phyloP scores from a whole-genome alignment of 2,329 filamentous ascomycete species.

The Trichoderma oligosporum region DNA sequence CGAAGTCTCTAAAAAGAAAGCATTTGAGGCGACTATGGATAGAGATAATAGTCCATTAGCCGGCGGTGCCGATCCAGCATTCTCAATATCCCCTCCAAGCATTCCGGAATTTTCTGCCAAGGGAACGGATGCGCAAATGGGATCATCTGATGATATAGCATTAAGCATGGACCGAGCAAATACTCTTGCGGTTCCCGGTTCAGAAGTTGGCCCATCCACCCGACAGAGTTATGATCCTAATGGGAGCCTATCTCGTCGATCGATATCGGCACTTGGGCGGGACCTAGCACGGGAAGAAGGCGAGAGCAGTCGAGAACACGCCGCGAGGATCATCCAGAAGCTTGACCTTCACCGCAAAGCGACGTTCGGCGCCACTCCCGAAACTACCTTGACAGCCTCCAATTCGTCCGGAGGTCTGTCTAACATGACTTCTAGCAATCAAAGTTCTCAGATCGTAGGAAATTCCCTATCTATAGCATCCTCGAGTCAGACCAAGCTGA shows the following conservation, averaged over 20 bases:
- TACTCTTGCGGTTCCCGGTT: conserved; percentile 60
- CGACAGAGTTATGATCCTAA: conserved; percentile 72
- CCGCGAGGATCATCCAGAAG: conserved; percentile 86
- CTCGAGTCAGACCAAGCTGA: conserved; percentile 29
- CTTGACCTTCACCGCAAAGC: conserved; percentile 83
- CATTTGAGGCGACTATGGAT: conserved; percentile 69
- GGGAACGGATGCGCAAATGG: conserved; percentile 61
- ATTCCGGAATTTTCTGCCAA: conserved; percentile 89
- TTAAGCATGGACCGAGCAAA: conserved; percentile 59
- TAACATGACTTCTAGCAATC: conserved; percentile 75
- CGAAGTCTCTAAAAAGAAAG: conserved; percentile 88
- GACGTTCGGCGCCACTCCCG: conserved; percentile 49
- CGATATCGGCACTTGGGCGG: conserved; percentile 50
- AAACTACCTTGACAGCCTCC: conserved; percentile 37
- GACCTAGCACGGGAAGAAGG: conserved; percentile 61
- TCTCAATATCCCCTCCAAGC: conserved; percentile 84
- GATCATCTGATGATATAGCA: conserved; percentile 48
- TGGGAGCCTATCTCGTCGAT: conserved; percentile 47
- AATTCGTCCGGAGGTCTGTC: conserved; percentile 65
- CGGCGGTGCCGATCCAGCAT: conserved; percentile 66
- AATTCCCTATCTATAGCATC: conserved; percentile 36
- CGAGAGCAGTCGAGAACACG: conserved; percentile 74
- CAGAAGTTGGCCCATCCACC: conserved; percentile 50
- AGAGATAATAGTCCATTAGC: conserved; percentile 45
- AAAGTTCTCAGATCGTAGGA: conserved; percentile 52